phyloP scores from a whole-genome alignment of 2,329 filamentous ascomycete species.

The Hymenotorrendiella dingleyae region DNA sequence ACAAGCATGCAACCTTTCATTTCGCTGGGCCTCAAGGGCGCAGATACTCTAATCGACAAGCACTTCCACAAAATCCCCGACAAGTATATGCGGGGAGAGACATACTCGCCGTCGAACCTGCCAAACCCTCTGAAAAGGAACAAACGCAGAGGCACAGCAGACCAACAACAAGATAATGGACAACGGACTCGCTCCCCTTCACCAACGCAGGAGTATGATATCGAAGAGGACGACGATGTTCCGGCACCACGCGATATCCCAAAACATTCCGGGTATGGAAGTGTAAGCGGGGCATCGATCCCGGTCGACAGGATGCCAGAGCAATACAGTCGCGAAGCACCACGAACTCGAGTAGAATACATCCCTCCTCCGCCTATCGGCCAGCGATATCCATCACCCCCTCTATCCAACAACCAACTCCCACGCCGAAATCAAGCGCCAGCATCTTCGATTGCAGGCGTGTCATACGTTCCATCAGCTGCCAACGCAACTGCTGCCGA shows the following conservation, averaged over 20 bases:
- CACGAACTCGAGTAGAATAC: constrained; percentile 4
- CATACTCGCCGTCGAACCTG: constrained; percentile 7
- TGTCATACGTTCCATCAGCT: no score
- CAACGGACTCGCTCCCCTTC: not conserved
- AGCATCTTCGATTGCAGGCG: no score
- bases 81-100: constrained; percentile 3
- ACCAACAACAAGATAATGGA: not conserved
- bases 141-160: not conserved
- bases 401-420: not conserved
- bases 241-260: constrained; percentile 1
- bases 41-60: constrained; percentile 10
- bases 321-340: constrained; percentile 4
- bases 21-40: constrained; percentile 7
- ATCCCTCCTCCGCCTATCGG: constrained; percentile 6
- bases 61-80: constrained; percentile 14
- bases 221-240: constrained; percentile 1
- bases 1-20: constrained; percentile 5
- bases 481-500: no score
- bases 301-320: not conserved
- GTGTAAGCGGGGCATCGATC: not conserved
- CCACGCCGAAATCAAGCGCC: not conserved
- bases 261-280: not conserved
- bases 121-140: constrained; percentile 2
- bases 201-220: constrained; percentile 1
- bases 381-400: not conserved